Percentiles rank a stretch among this genome's conserved stretches.
Conservation (phyloP, 768 basidiomycete genomes). For the Coprinopsis sp. region DNA sequence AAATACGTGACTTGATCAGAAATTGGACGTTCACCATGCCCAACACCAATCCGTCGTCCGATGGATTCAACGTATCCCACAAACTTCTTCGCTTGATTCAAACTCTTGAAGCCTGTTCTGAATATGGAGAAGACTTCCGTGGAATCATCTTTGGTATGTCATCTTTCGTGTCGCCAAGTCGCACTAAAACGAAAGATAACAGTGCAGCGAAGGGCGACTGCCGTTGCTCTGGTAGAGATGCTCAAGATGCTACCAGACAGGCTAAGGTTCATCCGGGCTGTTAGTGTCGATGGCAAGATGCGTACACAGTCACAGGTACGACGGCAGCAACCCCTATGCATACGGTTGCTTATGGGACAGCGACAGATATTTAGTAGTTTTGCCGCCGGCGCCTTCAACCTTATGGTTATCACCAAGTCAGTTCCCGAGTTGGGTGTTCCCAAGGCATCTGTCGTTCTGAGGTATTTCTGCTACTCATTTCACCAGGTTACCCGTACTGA, state of each 20-base stretch:
- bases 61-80: constrained; percentile 61
- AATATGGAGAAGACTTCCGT: constrained; percentile 55
- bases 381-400: constrained; percentile 51
- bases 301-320: constrained; percentile 27
- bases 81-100: constrained; percentile 63
- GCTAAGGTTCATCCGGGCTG: constrained; percentile 51
- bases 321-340: constrained; percentile 10
- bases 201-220: constrained; percentile 55
- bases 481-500: neutral
- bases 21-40: constrained; percentile 65
- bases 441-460: constrained; percentile 52
- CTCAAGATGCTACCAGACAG: constrained; percentile 49
- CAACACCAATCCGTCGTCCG: constrained; percentile 51
- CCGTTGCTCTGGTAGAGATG: constrained; percentile 55
- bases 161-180: neutral
- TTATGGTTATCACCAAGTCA: constrained; percentile 57
- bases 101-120: constrained; percentile 49
- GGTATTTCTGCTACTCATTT: constrained; percentile 34
- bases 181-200: constrained; percentile 1
- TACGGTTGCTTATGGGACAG: constrained; percentile 22
- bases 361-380: constrained; percentile 48
- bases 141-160: constrained; percentile 60
- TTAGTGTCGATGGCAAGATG: constrained; percentile 37
- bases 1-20: constrained; percentile 40
- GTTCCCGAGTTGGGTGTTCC: constrained; percentile 59